Evolutionary conservation across 2,329 filamentous ascomycete genomes (phyloP).

Genomic region (Aspergillus oerlinghausenensis): DNA sequence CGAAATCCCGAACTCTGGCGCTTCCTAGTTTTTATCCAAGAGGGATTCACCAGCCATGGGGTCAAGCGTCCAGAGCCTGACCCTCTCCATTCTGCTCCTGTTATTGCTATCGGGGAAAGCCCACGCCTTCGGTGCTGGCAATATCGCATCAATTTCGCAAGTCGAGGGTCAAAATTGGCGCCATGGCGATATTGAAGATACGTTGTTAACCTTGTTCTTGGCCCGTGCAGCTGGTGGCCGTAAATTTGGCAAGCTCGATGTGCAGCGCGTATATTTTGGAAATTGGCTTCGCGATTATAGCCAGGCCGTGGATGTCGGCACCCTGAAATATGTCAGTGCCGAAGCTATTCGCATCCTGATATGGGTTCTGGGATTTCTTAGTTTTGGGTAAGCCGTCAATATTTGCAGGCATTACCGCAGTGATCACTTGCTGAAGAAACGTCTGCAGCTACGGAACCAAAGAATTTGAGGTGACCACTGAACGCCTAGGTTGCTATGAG

Average conservation of each 20-base stretch:
- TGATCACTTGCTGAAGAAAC: slow-evolving; percentile 1
- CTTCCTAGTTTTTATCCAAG: neutral
- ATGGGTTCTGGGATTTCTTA: slow-evolving; percentile 86
- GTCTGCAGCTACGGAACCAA: slow-evolving; percentile 55
- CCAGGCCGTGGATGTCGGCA: slow-evolving; percentile 89
- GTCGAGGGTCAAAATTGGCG: slow-evolving; percentile 85
- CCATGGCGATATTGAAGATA: slow-evolving; percentile 91
- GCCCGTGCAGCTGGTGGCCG: slow-evolving; percentile 62
- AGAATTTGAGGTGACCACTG: slow-evolving; percentile 79
- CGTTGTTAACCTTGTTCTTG: slow-evolving; percentile 68
- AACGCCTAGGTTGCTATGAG: slow-evolving; percentile 74
- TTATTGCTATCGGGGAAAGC: slow-evolving; percentile 64
- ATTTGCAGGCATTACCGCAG: neutral
- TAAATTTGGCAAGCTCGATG: slow-evolving; percentile 83
- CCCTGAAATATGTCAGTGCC: slow-evolving; percentile 82
- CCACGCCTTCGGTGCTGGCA: slow-evolving; percentile 80
- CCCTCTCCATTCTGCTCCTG: slow-evolving; percentile 49
- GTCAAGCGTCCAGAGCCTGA: slow-evolving; percentile 15
- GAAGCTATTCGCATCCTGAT: slow-evolving; percentile 87
- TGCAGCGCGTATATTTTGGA: slow-evolving; percentile 89
- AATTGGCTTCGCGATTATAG: slow-evolving; percentile 95
- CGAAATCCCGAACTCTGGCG: neutral
- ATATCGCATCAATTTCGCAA: slow-evolving; percentile 75
- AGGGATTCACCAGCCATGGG: slow-evolving; percentile 13
- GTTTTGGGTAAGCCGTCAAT: slow-evolving; percentile 61